Conservation (phyloP, 2,329 filamentous ascomycete genomes). For the Bipolaris sorokiniana region DNA sequence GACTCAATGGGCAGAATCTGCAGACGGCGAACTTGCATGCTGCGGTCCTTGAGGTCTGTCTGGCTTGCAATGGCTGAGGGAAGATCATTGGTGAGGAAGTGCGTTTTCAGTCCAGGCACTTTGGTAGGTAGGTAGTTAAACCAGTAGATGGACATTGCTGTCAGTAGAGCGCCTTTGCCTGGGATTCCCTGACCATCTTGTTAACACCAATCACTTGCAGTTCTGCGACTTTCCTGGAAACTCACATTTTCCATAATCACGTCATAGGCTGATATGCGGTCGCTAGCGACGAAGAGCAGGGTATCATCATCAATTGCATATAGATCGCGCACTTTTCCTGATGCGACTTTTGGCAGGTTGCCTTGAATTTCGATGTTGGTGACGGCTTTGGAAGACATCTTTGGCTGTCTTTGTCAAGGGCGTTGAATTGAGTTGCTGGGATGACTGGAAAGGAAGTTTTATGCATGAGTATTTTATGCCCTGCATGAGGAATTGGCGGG, state of each 20-base stretch:
- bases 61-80: slow-evolving; percentile 57
- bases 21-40: slow-evolving; percentile 77
- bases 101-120: slow-evolving; percentile 66
- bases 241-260: slow-evolving; percentile 80
- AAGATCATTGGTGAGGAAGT: slow-evolving; percentile 66
- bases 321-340: slow-evolving; percentile 81
- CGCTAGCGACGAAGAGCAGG: slow-evolving; percentile 82
- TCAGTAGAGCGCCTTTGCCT: slow-evolving; percentile 70
- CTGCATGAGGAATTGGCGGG: slow-evolving; percentile 19
- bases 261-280: slow-evolving; percentile 95
- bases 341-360: slow-evolving; percentile 57
- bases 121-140: slow-evolving; percentile 65
- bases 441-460: slow-evolving; percentile 18
- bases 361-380: slow-evolving; percentile 45
- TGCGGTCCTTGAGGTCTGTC: slow-evolving; percentile 59
- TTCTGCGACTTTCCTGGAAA: not conserved
- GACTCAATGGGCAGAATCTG: slow-evolving; percentile 80
- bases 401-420: slow-evolving; percentile 1
- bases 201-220: not conserved
- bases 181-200: slow-evolving; percentile 63
- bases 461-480: slow-evolving; percentile 29
- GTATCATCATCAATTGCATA: slow-evolving; percentile 73
- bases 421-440: slow-evolving; percentile 4
- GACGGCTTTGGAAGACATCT: slow-evolving; percentile 39
- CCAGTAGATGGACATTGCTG: slow-evolving; percentile 70